A percentile compares a stretch with the other conserved stretches of the same genome.
These are phyloP conservation scores for Leccinum barrowsii DNA, from an alignment of 768 basidiomycete genomes.

Conservation along the genomic window DNA sequence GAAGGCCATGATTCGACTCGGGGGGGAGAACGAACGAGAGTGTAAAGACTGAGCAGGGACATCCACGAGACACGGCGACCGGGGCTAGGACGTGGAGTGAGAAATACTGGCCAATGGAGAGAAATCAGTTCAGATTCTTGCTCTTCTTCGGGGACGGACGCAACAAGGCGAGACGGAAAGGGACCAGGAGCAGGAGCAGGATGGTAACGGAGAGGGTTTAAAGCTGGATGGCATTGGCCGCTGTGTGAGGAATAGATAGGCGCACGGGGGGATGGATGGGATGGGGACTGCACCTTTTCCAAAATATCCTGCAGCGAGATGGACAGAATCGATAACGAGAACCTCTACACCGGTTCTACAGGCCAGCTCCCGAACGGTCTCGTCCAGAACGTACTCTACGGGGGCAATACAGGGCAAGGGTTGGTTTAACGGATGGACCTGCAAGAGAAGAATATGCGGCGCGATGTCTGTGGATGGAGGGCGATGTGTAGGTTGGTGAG, in stretches of 20 bases:
- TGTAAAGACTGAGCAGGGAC: conserved; percentile 32
- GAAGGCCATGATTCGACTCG: conserved; percentile 62
- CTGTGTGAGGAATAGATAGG: conserved; percentile 36
- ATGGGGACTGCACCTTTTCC: conserved; percentile 56
- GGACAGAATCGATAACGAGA: conserved; percentile 76
- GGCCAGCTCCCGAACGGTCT: conserved; percentile 76
- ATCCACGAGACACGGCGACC: conserved; percentile 31
- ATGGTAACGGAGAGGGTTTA: conserved; percentile 74
- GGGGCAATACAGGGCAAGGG: conserved; percentile 82
- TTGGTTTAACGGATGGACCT: conserved; percentile 67
- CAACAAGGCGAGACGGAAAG: conserved; percentile 24
- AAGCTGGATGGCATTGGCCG: conserved; percentile 64
- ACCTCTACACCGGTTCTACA: conserved; percentile 74
- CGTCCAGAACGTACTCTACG: conserved; percentile 68
- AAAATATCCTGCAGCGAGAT: conserved; percentile 82
- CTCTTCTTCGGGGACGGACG: conserved; percentile 36
- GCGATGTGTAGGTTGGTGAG: conserved; percentile 73
- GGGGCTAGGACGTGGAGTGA: conserved; percentile 44
- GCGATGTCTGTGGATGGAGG: conserved; percentile 78
- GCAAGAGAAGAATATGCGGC: conserved; percentile 55
- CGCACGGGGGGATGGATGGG: neutral
- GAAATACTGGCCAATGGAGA: conserved; percentile 30
- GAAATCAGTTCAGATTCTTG: conserved; percentile 48
- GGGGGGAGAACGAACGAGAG: conserved; percentile 41
- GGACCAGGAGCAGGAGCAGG: conserved; percentile 22